phyloP scores from a whole-genome alignment of 2,329 filamentous ascomycete species.

The Corinectria fuckeliana region DNA sequence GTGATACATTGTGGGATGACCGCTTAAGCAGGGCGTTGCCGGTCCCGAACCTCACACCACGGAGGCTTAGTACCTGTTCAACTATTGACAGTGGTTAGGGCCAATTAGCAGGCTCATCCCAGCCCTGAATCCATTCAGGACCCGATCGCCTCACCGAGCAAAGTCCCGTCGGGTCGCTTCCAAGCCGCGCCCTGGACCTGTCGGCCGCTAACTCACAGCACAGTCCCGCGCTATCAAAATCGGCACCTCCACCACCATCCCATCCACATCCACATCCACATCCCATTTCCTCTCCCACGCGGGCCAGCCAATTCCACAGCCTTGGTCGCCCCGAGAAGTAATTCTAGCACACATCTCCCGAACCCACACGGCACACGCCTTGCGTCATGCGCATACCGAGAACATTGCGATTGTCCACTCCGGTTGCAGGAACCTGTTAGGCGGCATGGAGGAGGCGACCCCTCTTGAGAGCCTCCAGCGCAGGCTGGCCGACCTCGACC shows the following conservation, averaged over 20 bases:
- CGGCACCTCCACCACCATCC: neutral
- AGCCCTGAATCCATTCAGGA: constrained; percentile 1
- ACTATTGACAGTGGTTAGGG: no score
- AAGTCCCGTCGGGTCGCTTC: neutral
- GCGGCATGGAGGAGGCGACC: constrained; percentile 49
- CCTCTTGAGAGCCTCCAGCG: constrained; percentile 59
- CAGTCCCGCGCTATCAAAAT: constrained; percentile 18
- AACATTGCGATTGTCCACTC: constrained; percentile 39
- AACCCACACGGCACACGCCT: constrained; percentile 34
- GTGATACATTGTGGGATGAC: constrained; percentile 2
- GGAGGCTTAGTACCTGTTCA: no score
- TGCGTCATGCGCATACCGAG: constrained; percentile 48
- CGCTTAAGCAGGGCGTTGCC: no score
- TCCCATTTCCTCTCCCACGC: constrained; percentile 28
- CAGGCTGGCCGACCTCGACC: constrained; percentile 63
- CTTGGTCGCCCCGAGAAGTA: constrained; percentile 23
- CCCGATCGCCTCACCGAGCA: constrained; percentile 9
- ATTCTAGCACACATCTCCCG: constrained; percentile 23
- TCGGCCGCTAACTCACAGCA: constrained; percentile 9
- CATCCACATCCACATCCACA: neutral
- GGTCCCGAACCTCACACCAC: no score
- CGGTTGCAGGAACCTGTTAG: constrained; percentile 42
- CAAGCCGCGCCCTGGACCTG: neutral
- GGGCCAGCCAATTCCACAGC: constrained; percentile 26
- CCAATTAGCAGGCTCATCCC: constrained; percentile 4